A percentile compares a stretch with the other conserved stretches of the same genome.
Conservation (phyloP, 2,329 filamentous ascomycete species). For the Fusarium sublunatum region DNA sequence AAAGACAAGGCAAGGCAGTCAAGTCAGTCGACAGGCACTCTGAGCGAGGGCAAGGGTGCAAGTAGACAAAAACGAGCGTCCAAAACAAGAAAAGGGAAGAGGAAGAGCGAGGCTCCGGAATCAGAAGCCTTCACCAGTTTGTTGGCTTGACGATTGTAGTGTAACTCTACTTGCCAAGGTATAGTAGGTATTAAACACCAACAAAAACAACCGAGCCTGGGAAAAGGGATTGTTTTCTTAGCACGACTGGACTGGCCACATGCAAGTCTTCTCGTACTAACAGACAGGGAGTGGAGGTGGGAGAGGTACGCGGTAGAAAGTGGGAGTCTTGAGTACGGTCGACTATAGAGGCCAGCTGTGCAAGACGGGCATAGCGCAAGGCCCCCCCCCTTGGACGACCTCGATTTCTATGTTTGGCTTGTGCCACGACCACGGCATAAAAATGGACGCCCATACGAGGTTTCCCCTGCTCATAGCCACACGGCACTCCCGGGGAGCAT, state of each 20-base stretch:
- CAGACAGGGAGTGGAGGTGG: slow-evolving; percentile 15
- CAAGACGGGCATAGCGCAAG: slow-evolving; percentile 31
- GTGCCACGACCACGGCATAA: slow-evolving; percentile 42
- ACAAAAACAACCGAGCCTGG: slow-evolving; percentile 38
- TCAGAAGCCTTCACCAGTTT: slow-evolving; percentile 38
- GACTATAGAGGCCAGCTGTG: slow-evolving; percentile 15
- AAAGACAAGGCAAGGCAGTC: slow-evolving; percentile 1
- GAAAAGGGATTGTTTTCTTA: slow-evolving; percentile 50
- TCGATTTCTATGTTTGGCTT: slow-evolving; percentile 46
- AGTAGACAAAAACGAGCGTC: slow-evolving; percentile 45
- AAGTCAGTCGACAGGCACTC: slow-evolving; percentile 29
- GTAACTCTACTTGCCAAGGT: slow-evolving; percentile 29
- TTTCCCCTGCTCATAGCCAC: slow-evolving; percentile 44
- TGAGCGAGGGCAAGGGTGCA: slow-evolving; percentile 40
- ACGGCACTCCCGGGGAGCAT: slow-evolving; percentile 35
- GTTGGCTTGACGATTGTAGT: slow-evolving; percentile 39
- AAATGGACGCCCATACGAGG: slow-evolving; percentile 40
- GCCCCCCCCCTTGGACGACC: slow-evolving; percentile 27
- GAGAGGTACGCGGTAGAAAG: slow-evolving; percentile 5
- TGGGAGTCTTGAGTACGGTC: slow-evolving; percentile 32
- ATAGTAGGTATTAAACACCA: slow-evolving; percentile 34
- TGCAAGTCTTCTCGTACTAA: slow-evolving; percentile 34
- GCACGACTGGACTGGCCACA: slow-evolving; percentile 33
- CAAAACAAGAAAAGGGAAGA: slow-evolving; percentile 26
- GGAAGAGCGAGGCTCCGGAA: slow-evolving; percentile 31